Evolutionary conservation across 129 eudicot species (phyloP), one percentile per base, ranked within the genome.

Genomic region (Centaurea solstitialis): DNA sequence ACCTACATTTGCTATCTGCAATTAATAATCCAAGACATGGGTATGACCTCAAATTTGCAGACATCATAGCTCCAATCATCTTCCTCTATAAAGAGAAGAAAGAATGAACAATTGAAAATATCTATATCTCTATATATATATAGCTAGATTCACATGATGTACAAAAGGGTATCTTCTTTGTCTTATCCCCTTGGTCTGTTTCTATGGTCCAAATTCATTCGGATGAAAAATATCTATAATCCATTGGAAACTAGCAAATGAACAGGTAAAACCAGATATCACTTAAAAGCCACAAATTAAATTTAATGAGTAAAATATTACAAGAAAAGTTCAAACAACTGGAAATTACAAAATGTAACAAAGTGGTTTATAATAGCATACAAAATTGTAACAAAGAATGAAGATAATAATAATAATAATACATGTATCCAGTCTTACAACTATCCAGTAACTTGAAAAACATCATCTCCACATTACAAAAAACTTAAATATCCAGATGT

Each of bases 191-290:
- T 68, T 18, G 13, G 50, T 66, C 26, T 68, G 28, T 22, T 78
- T 85, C 76, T 85, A 71, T 74, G 88, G 88, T 80, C 85, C 82
- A 80, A 41, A 85, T 30, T 70, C 5, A 70, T 70, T 85, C 71
- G 20, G 43, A 70, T 67, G 6, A 23, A 41, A 74, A 33, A 21
- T 20, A 75, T 75, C 75, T 75, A 47, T 2, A 9, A 40, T 74
- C 45, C 38, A 20, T 64, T 64, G 68, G 13, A 64, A 22, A 64
- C 68, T 21, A 64, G 15, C 65, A 57, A 57, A 5, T 22, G n/a
- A n/a, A 57, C 22, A 57, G 65, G 65, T 12, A 43, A 10, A 43
- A 11, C 53, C 17, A 47, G 61, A 40, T 40, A 40, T 26, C 30
- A 26, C 2, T 26, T 40, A 11, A 50, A 50, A 50, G 62, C 62